Percentiles rank a stretch among this genome's conserved stretches.
Conservation (phyloP, 2,329 filamentous ascomycete species). For the Gnomoniopsis smithogilvyi region DNA sequence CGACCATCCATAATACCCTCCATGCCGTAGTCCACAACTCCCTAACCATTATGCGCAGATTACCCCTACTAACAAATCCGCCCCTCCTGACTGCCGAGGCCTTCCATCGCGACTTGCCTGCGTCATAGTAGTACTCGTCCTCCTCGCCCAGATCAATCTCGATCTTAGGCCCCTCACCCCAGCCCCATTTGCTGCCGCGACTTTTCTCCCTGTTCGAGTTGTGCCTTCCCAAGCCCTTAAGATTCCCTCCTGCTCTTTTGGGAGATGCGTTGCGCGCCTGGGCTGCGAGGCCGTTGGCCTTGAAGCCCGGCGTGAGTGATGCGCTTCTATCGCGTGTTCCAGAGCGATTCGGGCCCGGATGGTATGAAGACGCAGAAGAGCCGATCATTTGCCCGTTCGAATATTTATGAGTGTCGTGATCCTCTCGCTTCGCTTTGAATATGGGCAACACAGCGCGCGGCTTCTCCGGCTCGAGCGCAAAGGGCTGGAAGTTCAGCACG, state of each 20-base stretch:
- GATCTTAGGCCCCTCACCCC: constrained; percentile 43
- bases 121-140: constrained; percentile 41
- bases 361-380: constrained; percentile 32
- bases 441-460: constrained; percentile 35
- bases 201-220: constrained; percentile 37
- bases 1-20: constrained; percentile 61
- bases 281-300: constrained; percentile 17
- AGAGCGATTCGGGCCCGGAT: constrained; percentile 23
- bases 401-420: constrained; percentile 33
- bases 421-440: constrained; percentile 54
- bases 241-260: constrained; percentile 23
- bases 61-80: constrained; percentile 26
- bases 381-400: constrained; percentile 25
- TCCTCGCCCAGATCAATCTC: constrained; percentile 48
- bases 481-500: constrained; percentile 48
- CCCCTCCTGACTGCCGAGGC: constrained; percentile 19
- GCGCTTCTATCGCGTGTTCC: constrained; percentile 24
- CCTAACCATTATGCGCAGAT: constrained; percentile 44
- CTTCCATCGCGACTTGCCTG: constrained; percentile 34
- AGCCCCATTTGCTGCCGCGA: constrained; percentile 9
- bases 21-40: constrained; percentile 63
- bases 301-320: constrained; percentile 20
- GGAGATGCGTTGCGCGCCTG: constrained; percentile 25
- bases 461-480: constrained; percentile 43
- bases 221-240: constrained; percentile 34